phyloP scores from a whole-genome alignment of 352 stramenopile species.

The Pythium grandisporangium region DNA sequence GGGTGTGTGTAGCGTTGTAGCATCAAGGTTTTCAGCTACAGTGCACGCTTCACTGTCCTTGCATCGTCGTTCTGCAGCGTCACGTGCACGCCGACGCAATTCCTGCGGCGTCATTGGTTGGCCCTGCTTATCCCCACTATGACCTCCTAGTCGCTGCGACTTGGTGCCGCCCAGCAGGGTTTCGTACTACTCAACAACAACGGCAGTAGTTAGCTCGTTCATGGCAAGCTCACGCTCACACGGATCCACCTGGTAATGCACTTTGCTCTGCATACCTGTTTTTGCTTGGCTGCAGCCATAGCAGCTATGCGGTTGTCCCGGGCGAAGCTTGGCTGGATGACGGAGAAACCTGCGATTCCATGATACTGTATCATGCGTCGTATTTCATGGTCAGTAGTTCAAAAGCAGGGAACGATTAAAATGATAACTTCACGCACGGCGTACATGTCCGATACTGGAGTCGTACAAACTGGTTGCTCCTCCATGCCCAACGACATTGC shows the following conservation, averaged over 20 bases:
- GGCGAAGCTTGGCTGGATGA: conserved; percentile 11
- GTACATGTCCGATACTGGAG: conserved; percentile 31
- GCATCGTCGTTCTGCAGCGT: conserved; percentile 43
- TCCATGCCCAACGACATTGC: conserved; percentile 28
- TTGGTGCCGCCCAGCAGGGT: conserved; percentile 23
- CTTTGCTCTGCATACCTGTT: conserved; percentile 23
- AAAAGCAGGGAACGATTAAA: not conserved
- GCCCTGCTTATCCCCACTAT: too few relatives aligned
- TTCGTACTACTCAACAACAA: conserved; percentile 26
- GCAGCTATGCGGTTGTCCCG: conserved; percentile 26
- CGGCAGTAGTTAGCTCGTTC: too few relatives aligned
- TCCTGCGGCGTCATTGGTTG: conserved; percentile 11
- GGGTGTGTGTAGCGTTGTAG: conserved; percentile 12
- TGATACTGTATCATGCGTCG: conserved; percentile 6
- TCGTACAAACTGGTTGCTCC: conserved; percentile 32
- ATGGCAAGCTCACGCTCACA: too few relatives aligned
- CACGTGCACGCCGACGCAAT: conserved; percentile 26
- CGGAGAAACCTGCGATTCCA: too few relatives aligned
- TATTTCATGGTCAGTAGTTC: not conserved
- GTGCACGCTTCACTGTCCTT: conserved; percentile 26
- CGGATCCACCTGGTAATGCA: too few relatives aligned
- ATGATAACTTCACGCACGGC: too few relatives aligned
- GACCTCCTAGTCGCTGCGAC: conserved; percentile 27
- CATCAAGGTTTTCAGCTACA: conserved; percentile 3
- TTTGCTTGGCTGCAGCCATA: conserved; percentile 23